Base-by-base conservation (phyloP, 495 filamentous ascomycete species). In the Mycothermus thermophilus region DNA sequence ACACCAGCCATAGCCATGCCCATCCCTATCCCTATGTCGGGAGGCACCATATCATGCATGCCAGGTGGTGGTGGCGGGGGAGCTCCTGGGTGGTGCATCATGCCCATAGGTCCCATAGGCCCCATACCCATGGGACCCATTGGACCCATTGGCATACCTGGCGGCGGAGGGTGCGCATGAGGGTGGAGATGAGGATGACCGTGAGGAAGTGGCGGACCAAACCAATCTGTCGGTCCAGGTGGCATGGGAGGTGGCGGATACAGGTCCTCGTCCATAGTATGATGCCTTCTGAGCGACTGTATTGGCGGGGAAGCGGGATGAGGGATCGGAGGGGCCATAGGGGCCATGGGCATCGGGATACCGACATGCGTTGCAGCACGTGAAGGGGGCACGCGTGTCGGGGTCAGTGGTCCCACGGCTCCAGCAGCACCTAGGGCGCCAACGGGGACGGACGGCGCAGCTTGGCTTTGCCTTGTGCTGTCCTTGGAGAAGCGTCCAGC, bases 401-500 rank as follows among this genome's bases (percentile, higher is more conserved):
- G 47, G 15, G 32, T 47, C 18, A 46, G 27, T 1, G 35, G 41
- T 14, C 36, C 59, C 39, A 44, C 48, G 11, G 38, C 36, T 7
- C 35, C 35, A 13, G 35, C 20, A 8, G 45, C 30, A 13, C 30
- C 31, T 15, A 54, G 37, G 5, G 46, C 32, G 12, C 35, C 38
- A 11, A 46, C 29, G 0, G 48, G 38, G 18, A 34, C 32, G 14
- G 32, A 35, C 2, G 39, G 37, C 19, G 47, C 32, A 8, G 30
- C 28, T 11, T 41, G 48, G 15, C 19, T 36, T 7, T 47, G 44
- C 27, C 51, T 42, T 34, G 34, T 52, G 11, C 60, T 63, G 13
- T 55, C 47, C 18, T 63, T 63, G n/a, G n/a, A n/a, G 41, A 68
- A 61, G 27, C 64, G 51, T 35, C 56, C 58, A 11, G 59, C 62